These are phyloP conservation scores for Aureobasidium melanogenum DNA, from an alignment of 2,329 filamentous ascomycete genomes.

Conservation along the genomic window DNA sequence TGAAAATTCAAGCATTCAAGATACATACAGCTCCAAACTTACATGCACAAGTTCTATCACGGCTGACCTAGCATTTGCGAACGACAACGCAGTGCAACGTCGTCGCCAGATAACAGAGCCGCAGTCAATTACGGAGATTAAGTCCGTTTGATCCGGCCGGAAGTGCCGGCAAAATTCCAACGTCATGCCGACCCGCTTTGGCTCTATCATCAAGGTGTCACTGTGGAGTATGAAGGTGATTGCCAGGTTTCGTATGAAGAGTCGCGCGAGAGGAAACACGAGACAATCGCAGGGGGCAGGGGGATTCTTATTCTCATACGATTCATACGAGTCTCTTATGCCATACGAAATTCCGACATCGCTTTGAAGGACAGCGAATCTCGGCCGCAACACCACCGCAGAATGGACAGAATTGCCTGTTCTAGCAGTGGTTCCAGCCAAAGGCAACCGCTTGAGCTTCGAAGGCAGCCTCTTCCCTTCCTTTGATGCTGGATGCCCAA, in stretches of 20 bases:
- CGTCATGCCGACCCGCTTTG: not conserved
- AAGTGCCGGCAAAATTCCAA: not conserved
- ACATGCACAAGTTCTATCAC: not conserved
- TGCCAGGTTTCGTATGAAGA: not conserved
- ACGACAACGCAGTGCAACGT: not conserved
- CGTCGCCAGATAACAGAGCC: not conserved
- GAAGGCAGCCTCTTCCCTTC: too few relatives aligned
- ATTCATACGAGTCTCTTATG: too few relatives aligned
- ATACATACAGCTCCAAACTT: not conserved
- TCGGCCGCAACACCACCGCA: not conserved
- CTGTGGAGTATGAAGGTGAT: not conserved
- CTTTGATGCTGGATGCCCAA: not conserved
- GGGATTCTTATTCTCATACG: too few relatives aligned
- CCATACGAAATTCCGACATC: too few relatives aligned
- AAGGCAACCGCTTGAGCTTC: too few relatives aligned
- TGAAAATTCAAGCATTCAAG: not conserved
- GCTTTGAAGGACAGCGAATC: not conserved
- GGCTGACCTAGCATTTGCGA: too few relatives aligned
- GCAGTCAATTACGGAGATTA: constrained; percentile 41
- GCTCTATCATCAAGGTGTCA: not conserved
- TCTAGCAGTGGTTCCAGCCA: not conserved
- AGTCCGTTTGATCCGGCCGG: not conserved
- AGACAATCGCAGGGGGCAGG: too few relatives aligned
- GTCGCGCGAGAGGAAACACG: not conserved
- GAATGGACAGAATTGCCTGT: not conserved